These are phyloP conservation scores for Leccinum sublutescens DNA, from an alignment of 768 basidiomycete genomes.

Conservation along the genomic window DNA sequence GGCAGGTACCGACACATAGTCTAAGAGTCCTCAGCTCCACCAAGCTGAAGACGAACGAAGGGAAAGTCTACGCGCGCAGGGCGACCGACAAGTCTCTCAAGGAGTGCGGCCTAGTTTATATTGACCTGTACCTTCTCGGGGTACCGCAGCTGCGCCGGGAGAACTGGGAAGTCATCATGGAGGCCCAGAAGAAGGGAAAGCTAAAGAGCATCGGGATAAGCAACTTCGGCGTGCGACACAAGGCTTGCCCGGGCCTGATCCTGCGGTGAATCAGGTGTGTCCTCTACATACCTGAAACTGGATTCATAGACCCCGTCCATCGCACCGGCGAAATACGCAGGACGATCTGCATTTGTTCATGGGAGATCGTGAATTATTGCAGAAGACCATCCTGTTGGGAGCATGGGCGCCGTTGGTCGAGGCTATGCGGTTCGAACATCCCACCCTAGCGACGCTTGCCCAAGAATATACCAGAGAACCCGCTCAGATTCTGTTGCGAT, in stretches of 20 bases:
- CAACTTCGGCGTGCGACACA: conserved; percentile 35
- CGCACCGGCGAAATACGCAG: conserved; percentile 24
- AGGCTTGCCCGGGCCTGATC: conserved; percentile 40
- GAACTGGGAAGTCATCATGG: conserved; percentile 3
- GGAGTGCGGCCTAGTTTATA: conserved; percentile 30
- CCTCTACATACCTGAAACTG: not conserved
- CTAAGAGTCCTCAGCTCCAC: conserved; percentile 16
- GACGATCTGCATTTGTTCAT: conserved; percentile 70
- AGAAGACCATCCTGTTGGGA: conserved; percentile 57
- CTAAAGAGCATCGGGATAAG: conserved; percentile 5
- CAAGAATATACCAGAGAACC: conserved; percentile 54
- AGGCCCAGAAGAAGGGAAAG: not conserved
- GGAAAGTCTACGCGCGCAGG: conserved; percentile 45
- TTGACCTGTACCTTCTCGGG: conserved; percentile 3
- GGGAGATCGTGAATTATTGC: conserved; percentile 57
- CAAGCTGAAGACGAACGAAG: conserved; percentile 57
- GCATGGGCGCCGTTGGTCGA: conserved; percentile 38
- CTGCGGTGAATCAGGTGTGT: conserved; percentile 60
- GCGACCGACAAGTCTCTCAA: conserved; percentile 54
- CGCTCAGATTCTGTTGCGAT: conserved; percentile 55
- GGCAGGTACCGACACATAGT: conserved; percentile 11
- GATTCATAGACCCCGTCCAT: conserved; percentile 1
- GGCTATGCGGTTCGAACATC: conserved; percentile 61
- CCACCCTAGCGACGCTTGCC: conserved; percentile 45
- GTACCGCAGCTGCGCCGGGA: conserved; percentile 8